Percentiles rank a stretch among this genome's conserved stretches.
Conservation (phyloP, 495 filamentous ascomycete species). For the Trichocladium antarcticum region DNA sequence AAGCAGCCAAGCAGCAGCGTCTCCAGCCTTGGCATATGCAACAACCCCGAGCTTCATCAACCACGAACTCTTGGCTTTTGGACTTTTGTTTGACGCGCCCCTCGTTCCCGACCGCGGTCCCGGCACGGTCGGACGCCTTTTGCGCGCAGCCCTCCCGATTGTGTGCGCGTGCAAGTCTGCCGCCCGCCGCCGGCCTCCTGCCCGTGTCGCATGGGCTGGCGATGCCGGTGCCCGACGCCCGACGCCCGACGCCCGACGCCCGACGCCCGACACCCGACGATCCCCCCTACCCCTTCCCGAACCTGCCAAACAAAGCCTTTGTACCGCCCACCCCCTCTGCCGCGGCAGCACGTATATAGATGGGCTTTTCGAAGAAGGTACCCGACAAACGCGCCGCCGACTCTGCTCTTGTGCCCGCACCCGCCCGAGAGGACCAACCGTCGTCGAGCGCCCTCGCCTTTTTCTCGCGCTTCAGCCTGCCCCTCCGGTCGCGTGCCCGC, state of each 20-base stretch:
- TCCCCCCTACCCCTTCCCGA: conserved; percentile 5
- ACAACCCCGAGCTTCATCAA: conserved; percentile 23
- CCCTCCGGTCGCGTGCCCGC: conserved; percentile 50
- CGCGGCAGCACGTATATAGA: conserved; percentile 19
- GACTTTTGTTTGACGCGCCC: neutral
- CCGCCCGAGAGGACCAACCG: conserved; percentile 25
- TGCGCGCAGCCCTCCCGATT: conserved; percentile 1
- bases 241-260: neutral
- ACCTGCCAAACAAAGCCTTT: neutral
- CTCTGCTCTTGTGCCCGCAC: conserved; percentile 16
- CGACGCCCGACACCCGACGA: neutral
- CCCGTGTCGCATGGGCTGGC: conserved; percentile 3
- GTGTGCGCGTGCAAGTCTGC: conserved; percentile 1
- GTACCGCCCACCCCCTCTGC: neutral
- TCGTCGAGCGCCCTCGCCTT: conserved; percentile 28
- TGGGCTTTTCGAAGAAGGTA: conserved; percentile 28
- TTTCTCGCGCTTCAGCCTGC: conserved; percentile 44
- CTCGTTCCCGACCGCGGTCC: neutral
- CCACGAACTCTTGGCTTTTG: conserved; percentile 25
- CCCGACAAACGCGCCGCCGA: conserved; percentile 25
- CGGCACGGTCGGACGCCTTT: conserved; percentile 6
- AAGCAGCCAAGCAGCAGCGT: conserved; percentile 16
- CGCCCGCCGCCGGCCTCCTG: neutral
- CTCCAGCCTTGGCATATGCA: conserved; percentile 32
- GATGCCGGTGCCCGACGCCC: conserved; percentile 2